Evolutionary conservation across 257 asterid genomes (phyloP).

Genomic region (Solanum corneliomulleri): DNA sequence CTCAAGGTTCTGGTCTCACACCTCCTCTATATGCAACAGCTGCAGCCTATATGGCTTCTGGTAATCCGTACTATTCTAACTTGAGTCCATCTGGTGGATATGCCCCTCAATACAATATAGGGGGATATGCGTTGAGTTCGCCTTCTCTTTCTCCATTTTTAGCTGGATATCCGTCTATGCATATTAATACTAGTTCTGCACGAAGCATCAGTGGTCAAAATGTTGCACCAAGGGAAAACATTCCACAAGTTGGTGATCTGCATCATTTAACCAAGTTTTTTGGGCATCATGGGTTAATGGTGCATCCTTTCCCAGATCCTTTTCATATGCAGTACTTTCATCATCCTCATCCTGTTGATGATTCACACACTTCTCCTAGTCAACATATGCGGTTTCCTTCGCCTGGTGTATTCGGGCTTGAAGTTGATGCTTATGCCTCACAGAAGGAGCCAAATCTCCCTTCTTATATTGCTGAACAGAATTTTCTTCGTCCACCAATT

Average conservation of each 20-base stretch:
- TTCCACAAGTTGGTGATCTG: slow-evolving; percentile 29
- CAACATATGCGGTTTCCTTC: slow-evolving; percentile 42
- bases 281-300: slow-evolving; percentile 48
- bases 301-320: slow-evolving; percentile 62
- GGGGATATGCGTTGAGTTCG: slow-evolving; percentile 60
- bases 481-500: slow-evolving; percentile 28
- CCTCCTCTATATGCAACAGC: slow-evolving; percentile 64
- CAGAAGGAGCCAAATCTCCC: slow-evolving; percentile 27
- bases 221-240: slow-evolving; percentile 31
- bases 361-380: slow-evolving; percentile 40
- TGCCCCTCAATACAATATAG: slow-evolving; percentile 49
- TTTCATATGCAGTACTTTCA: slow-evolving; percentile 64
- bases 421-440: slow-evolving; percentile 33
- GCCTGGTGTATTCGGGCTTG: slow-evolving; percentile 25
- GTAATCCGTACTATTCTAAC: slow-evolving; percentile 46
- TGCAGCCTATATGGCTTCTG: slow-evolving; percentile 60
- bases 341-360: slow-evolving; percentile 42
- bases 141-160: slow-evolving; percentile 46
- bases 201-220: slow-evolving; percentile 47
- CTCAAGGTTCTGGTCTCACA: slow-evolving; percentile 37
- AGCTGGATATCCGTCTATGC: slow-evolving; percentile 55
- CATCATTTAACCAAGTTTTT: slow-evolving; percentile 51
- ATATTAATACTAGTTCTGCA: slow-evolving; percentile 41
- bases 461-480: slow-evolving; percentile 45
- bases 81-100: slow-evolving; percentile 40